These are phyloP conservation scores for Talaromyces proteolyticus DNA, from an alignment of 495 filamentous ascomycete genomes.

Conservation along the genomic window DNA sequence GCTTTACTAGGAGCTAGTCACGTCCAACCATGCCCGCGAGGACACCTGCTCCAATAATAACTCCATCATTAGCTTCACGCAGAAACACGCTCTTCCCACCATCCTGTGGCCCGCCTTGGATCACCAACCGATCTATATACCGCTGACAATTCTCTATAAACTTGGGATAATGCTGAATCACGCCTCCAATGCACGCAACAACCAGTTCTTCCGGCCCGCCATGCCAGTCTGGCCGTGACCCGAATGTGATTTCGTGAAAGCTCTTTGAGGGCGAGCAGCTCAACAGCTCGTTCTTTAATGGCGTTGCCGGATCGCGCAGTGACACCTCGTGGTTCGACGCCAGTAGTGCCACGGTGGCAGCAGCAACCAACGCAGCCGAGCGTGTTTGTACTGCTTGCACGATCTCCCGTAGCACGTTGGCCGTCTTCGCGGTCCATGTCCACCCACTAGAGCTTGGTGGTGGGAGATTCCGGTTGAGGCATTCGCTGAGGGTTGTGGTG, in stretches of 20 bases:
- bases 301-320: constrained; percentile 32
- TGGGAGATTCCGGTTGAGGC: constrained; percentile 48
- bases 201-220: constrained; percentile 56
- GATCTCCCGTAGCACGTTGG: constrained; percentile 51
- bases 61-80: constrained; percentile 66
- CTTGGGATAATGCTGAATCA: constrained; percentile 69
- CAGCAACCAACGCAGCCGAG: constrained; percentile 64
- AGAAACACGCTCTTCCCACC: constrained; percentile 56
- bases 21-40: constrained; percentile 53
- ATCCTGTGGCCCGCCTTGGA: constrained; percentile 45
- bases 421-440: constrained; percentile 53
- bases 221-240: constrained; percentile 25
- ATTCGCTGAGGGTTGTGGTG: constrained; percentile 38
- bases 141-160: constrained; percentile 64
- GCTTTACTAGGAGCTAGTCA: too few relatives aligned
- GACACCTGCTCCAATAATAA: constrained; percentile 70
- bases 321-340: constrained; percentile 61
- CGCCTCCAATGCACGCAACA: constrained; percentile 73
- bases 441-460: constrained; percentile 36
- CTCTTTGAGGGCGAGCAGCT: constrained; percentile 1
- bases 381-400: constrained; percentile 59
- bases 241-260: constrained; percentile 2
- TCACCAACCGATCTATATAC: constrained; percentile 60
- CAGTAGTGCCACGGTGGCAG: constrained; percentile 63
- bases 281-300: constrained; percentile 21